Evolutionary conservation across 2,329 filamentous ascomycete species (phyloP).

Genomic region (Microcyclospora tardicrescens): DNA sequence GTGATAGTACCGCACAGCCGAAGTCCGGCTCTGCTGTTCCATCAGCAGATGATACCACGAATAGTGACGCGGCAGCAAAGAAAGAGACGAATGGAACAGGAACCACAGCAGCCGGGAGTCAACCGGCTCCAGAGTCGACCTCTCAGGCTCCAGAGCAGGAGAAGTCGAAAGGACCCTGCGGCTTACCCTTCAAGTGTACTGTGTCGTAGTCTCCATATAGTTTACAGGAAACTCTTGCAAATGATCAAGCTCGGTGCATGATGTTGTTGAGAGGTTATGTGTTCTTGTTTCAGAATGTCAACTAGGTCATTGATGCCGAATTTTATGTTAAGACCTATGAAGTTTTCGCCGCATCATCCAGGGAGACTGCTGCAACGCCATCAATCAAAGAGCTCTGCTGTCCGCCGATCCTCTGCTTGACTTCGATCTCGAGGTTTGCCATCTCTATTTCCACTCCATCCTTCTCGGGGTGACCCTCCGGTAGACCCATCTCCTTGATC

Average conservation of each 20-base stretch:
- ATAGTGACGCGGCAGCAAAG: slow-evolving; percentile 15
- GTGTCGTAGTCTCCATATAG: slow-evolving; percentile 27
- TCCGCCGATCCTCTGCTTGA: slow-evolving; percentile 38
- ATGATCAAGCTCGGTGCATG: too few species aligned
- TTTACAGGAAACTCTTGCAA: too few species aligned
- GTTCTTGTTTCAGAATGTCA: too few species aligned
- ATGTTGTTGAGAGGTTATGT: too few species aligned
- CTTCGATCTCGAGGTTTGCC: slow-evolving; percentile 48
- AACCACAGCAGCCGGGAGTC: slow-evolving; percentile 2
- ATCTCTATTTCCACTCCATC: slow-evolving; percentile 66
- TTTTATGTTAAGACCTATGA: too few species aligned
- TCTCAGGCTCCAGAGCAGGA: slow-evolving; percentile 21
- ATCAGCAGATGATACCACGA: background rate
- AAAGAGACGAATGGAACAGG: slow-evolving; percentile 8
- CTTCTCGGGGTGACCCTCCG: slow-evolving; percentile 77
- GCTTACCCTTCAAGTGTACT: slow-evolving; percentile 60
- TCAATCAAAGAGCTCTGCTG: slow-evolving; percentile 7
- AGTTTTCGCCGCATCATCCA: slow-evolving; percentile 11
- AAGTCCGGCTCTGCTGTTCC: background rate
- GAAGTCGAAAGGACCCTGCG: slow-evolving; percentile 57
- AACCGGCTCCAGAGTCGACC: slow-evolving; percentile 2
- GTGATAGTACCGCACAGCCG: slow-evolving; percentile 10
- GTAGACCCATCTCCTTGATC: slow-evolving; percentile 72
- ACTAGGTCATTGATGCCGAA: too few species aligned
- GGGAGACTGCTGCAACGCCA: slow-evolving; percentile 10